Evolutionary conservation across 768 basidiomycete genomes (phyloP).

Genomic region (Naematelia aurantialba): DNA sequence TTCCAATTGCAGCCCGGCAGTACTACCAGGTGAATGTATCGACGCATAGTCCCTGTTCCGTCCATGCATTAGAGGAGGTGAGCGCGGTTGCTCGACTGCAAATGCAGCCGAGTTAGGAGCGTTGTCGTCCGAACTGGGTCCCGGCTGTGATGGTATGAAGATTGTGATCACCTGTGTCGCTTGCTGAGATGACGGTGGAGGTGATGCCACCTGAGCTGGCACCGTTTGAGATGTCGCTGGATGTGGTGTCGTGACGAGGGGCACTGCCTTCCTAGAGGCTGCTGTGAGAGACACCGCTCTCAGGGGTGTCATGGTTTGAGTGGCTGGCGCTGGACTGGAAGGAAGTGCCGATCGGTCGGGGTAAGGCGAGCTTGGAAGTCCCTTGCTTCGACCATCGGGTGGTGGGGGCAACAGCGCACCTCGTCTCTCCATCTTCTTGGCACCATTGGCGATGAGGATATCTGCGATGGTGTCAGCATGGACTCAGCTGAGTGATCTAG

Average conservation of each 20-base stretch:
- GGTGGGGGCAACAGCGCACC: slow-evolving; percentile 15
- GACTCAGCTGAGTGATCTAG: background rate
- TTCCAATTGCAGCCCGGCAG: background rate
- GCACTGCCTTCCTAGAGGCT: too few species aligned
- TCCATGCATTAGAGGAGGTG: slow-evolving; percentile 2
- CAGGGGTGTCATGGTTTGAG: too few species aligned
- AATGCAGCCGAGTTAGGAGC: too few species aligned
- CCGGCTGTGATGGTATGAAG: too few species aligned
- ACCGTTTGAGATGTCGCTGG: too few species aligned
- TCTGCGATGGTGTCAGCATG: slow-evolving; percentile 21
- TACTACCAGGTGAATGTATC: background rate
- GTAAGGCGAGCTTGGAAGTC: slow-evolving; percentile 8
- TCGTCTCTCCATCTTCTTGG: slow-evolving; percentile 40
- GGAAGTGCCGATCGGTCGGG: background rate
- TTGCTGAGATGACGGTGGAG: too few species aligned
- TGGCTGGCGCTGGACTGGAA: slow-evolving; percentile 5
- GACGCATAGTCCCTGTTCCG: background rate
- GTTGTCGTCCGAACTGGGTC: too few species aligned
- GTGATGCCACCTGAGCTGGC: too few species aligned
- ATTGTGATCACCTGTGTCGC: too few species aligned
- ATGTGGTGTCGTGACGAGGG: too few species aligned
- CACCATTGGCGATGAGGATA: slow-evolving; percentile 43
- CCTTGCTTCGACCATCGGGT: slow-evolving; percentile 12
- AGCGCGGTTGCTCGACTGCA: too few species aligned
- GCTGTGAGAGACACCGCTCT: too few species aligned